Evolutionary conservation across 169 alveolate species (phyloP).

Genomic region (Plasmodium fragile): DNA sequence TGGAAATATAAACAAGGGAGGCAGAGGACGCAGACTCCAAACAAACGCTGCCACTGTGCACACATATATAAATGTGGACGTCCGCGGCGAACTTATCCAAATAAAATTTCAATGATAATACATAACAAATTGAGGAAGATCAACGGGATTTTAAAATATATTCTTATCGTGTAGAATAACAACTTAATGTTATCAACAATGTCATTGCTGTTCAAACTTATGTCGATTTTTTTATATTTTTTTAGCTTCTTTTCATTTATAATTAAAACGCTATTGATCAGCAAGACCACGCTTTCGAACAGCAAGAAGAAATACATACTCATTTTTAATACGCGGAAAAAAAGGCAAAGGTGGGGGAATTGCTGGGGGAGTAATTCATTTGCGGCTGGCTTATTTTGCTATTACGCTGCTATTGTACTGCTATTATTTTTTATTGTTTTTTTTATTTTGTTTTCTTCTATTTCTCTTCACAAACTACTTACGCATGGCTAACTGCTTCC

Average conservation of each 20-base stretch:
- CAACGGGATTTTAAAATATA: constrained; percentile 69
- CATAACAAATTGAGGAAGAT: constrained; percentile 67
- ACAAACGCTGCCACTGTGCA: background rate
- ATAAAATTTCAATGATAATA: constrained; percentile 59
- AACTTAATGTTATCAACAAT: constrained; percentile 66
- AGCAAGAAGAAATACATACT: constrained; percentile 73
- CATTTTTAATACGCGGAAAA: constrained; percentile 33
- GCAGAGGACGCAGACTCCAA: background rate
- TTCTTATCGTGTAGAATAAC: constrained; percentile 71
- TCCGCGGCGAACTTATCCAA: constrained; percentile 34
- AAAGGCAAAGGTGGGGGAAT: background rate
- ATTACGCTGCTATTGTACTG: background rate
- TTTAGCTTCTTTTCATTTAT: constrained; percentile 75
- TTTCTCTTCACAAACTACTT: background rate
- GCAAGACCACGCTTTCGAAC: constrained; percentile 71
- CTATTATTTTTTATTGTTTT: background rate
- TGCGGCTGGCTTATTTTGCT: background rate
- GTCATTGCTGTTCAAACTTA: constrained; percentile 71
- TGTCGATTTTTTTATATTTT: constrained; percentile 65
- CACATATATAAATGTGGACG: background rate
- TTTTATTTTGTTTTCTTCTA: background rate
- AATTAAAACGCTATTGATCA: constrained; percentile 74
- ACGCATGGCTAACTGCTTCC: background rate
- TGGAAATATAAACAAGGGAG: background rate
- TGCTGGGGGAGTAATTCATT: background rate